These are phyloP conservation scores for Chrysosporium keratinophilum DNA, from an alignment of 2,329 filamentous ascomycete genomes.

Conservation along the genomic window DNA sequence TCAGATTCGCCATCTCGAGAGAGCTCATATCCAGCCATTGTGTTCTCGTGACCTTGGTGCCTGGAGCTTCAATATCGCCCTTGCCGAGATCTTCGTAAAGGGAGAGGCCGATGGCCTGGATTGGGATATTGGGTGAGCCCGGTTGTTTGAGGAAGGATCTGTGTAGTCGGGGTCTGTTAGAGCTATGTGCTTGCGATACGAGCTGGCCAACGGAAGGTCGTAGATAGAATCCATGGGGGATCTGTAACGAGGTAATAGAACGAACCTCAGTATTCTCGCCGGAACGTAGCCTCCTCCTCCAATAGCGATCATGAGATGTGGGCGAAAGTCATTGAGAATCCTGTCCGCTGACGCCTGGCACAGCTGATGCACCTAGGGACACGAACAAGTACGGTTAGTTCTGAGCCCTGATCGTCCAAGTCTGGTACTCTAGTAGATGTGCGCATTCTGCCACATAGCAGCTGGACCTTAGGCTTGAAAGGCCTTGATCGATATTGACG, in stretches of 20 bases:
- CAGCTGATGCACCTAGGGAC: conserved; percentile 78
- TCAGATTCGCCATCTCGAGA: conserved; percentile 76
- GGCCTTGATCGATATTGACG: conserved; percentile 22
- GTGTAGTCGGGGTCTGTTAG: background rate
- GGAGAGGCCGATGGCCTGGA: conserved; percentile 96
- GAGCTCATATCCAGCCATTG: conserved; percentile 93
- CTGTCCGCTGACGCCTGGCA: conserved; percentile 74
- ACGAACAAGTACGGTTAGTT: conserved; percentile 11
- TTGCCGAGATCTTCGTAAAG: conserved; percentile 78
- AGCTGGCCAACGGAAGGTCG: background rate
- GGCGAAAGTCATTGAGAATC: conserved; percentile 77
- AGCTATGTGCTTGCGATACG: background rate
- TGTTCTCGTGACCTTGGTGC: conserved; percentile 90
- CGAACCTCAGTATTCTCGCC: conserved; percentile 76
- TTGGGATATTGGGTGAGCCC: conserved; percentile 86
- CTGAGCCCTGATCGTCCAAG: background rate
- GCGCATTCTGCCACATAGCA: conserved; percentile 1
- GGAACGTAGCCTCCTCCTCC: conserved; percentile 96
- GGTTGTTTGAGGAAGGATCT: conserved; percentile 85
- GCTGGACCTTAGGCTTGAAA: background rate
- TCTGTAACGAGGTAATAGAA: background rate
- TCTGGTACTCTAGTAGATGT: background rate
- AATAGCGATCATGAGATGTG: conserved; percentile 96
- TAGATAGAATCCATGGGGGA: background rate
- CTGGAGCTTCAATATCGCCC: conserved; percentile 61